Conservation (phyloP, 257 asterid species). For the Solanum chiquidenum region DNA sequence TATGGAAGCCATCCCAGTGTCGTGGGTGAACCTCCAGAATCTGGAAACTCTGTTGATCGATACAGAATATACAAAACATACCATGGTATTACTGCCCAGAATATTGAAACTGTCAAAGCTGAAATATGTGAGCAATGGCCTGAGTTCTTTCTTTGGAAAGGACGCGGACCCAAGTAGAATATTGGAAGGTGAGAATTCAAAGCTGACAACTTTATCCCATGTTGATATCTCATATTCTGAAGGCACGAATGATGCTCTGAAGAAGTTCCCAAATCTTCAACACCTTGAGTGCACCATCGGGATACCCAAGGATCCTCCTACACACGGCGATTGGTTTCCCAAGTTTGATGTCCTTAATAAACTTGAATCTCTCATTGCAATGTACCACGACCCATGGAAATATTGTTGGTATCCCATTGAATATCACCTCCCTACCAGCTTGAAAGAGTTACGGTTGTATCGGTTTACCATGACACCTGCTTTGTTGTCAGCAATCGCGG, state of each 20-base stretch:
- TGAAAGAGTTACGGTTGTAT: background rate
- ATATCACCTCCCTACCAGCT: background rate
- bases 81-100: background rate
- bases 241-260: background rate
- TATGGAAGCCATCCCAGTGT: background rate
- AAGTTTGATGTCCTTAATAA: background rate
- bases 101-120: background rate
- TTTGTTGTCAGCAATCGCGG: background rate
- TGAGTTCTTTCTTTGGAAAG: fast-evolving
- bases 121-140: background rate
- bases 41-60: background rate
- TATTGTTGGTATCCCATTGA: fast-evolving
- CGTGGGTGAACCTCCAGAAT: background rate
- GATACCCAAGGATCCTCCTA: background rate
- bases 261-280: background rate
- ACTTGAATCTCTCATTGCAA: background rate
- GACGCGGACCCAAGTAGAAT: background rate
- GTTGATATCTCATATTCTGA: background rate
- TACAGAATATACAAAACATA: fast-evolving
- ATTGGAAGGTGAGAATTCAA: background rate
- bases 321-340: background rate
- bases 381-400: fast-evolving
- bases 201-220: background rate
- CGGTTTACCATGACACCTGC: fast-evolving
- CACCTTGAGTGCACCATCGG: background rate